These are phyloP conservation scores for Penicillium sp. DNA, from an alignment of 2,329 filamentous ascomycete genomes.

Conservation along the genomic window DNA sequence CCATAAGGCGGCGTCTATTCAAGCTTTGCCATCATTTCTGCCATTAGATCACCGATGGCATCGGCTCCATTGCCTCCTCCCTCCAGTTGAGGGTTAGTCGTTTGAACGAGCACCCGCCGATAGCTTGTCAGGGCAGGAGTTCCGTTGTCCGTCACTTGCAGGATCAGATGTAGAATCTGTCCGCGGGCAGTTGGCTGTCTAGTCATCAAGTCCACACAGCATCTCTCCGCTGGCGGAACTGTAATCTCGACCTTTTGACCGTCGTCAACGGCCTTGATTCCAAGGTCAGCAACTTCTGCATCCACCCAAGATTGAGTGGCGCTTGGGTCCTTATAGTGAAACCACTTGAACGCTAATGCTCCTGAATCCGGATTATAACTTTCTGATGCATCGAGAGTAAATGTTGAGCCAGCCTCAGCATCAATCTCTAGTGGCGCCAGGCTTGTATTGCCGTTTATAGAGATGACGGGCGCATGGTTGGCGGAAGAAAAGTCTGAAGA, in stretches of 20 bases:
- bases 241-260: slow-evolving; percentile 22
- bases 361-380: slow-evolving; percentile 28
- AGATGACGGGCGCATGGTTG: slow-evolving; percentile 22
- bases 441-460: slow-evolving; percentile 13
- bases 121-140: slow-evolving; percentile 28
- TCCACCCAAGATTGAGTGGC: slow-evolving; percentile 21
- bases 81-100: slow-evolving; percentile 20
- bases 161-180: slow-evolving; percentile 27
- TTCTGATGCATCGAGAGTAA: slow-evolving; percentile 29
- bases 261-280: slow-evolving; percentile 19
- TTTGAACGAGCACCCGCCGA: slow-evolving; percentile 30
- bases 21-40: slow-evolving; percentile 12
- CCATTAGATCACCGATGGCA: slow-evolving; percentile 14
- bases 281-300: slow-evolving; percentile 24
- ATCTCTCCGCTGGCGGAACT: slow-evolving; percentile 25
- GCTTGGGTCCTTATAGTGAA: slow-evolving; percentile 29
- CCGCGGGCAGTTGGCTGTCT: slow-evolving; percentile 14
- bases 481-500: slow-evolving; percentile 14
- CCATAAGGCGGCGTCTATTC: neutral
- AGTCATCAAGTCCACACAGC: slow-evolving; percentile 23
- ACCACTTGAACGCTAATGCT: slow-evolving; percentile 29
- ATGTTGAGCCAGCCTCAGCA: slow-evolving; percentile 22
- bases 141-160: slow-evolving; percentile 29
- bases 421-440: slow-evolving; percentile 22
- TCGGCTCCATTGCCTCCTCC: slow-evolving; percentile 13